Percentiles rank a stretch among this genome's conserved stretches.
phyloP scores from a whole-genome alignment of 106 monocot species.

The Hemerocallis citrina region DNA sequence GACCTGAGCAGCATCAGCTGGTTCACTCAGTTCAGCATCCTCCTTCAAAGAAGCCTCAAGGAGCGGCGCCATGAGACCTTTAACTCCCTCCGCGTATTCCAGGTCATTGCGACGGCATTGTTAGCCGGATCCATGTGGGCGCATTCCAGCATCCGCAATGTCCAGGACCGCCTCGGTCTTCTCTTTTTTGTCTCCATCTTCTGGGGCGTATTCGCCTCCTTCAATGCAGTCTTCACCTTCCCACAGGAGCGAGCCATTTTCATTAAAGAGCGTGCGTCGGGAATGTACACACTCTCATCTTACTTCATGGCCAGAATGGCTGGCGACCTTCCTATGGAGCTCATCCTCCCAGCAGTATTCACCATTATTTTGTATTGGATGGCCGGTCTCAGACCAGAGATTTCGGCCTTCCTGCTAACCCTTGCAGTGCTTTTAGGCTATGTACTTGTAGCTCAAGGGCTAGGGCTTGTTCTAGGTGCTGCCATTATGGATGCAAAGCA shows the following conservation, averaged over 20 bases:
- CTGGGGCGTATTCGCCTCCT: conserved; percentile 91
- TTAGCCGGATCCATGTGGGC: conserved; percentile 85
- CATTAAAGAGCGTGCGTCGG: conserved; percentile 61
- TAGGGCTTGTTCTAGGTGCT: conserved; percentile 68
- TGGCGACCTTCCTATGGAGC: conserved; percentile 93
- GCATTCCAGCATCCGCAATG: conserved; percentile 49
- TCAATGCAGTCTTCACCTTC: conserved; percentile 88
- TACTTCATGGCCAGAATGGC: conserved; percentile 73
- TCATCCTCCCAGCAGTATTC: conserved; percentile 63
- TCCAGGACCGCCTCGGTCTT: conserved; percentile 78
- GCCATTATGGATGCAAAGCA: conserved; percentile 79
- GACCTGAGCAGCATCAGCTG: conserved; percentile 42
- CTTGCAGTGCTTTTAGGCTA: conserved; percentile 59
- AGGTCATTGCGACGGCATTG: conserved; percentile 60
- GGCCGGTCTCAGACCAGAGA: conserved; percentile 59
- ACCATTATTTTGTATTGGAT: conserved; percentile 71
- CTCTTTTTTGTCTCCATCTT: conserved; percentile 98
- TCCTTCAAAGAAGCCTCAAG: conserved; percentile 74
- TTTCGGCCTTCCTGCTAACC: conserved; percentile 47
- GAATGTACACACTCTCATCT: conserved; percentile 82
- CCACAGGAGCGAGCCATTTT: conserved; percentile 78
- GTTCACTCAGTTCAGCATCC: conserved; percentile 70
- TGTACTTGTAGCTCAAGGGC: conserved; percentile 81
- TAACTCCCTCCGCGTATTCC: conserved; percentile 69
- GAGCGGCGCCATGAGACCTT: conserved; percentile 87